Evolutionary conservation across 1,139 yeast species (phyloP).

Genomic region (Torulaspora pretoriensis): DNA sequence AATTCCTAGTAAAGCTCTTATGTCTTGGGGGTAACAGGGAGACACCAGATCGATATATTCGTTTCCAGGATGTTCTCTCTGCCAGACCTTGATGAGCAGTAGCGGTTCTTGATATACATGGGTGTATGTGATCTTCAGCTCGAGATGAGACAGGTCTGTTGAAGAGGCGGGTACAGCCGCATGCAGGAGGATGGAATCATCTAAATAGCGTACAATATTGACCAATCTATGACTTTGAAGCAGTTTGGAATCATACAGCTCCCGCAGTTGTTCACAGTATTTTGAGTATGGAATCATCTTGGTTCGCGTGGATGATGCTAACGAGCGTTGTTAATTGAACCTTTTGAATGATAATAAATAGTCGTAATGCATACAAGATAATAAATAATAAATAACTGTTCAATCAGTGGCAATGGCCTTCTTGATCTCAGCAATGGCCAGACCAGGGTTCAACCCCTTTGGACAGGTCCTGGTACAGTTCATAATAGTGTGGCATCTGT

Average conservation of each 20-base stretch:
- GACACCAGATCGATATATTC: constrained; percentile 3
- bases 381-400: constrained; percentile 10
- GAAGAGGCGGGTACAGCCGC: constrained; percentile 6
- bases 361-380: constrained; percentile 10
- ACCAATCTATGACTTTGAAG: not conserved
- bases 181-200: constrained; percentile 4
- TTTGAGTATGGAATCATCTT: not conserved
- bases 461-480: constrained; percentile 98
- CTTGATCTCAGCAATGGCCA: constrained; percentile 95
- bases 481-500: constrained; percentile 99
- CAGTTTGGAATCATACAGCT: not conserved
- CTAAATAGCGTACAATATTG: not conserved
- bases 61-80: constrained; percentile 3
- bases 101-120: constrained; percentile 24
- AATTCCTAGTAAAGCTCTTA: constrained; percentile 6
- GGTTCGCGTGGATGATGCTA: not conserved
- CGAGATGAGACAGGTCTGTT: constrained; percentile 8
- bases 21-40: constrained; percentile 14
- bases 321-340: constrained; percentile 2
- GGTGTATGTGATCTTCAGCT: constrained; percentile 17
- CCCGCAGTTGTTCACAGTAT: not conserved
- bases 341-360: constrained; percentile 7
- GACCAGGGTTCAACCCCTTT: constrained; percentile 97
- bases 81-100: constrained; percentile 23
- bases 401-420: constrained; percentile 82